A percentile compares a stretch with the other conserved stretches of the same genome.
Evolutionary conservation across 1,284 basidiomycete genomes (phyloP).

Genomic region (Somion occarium): DNA sequence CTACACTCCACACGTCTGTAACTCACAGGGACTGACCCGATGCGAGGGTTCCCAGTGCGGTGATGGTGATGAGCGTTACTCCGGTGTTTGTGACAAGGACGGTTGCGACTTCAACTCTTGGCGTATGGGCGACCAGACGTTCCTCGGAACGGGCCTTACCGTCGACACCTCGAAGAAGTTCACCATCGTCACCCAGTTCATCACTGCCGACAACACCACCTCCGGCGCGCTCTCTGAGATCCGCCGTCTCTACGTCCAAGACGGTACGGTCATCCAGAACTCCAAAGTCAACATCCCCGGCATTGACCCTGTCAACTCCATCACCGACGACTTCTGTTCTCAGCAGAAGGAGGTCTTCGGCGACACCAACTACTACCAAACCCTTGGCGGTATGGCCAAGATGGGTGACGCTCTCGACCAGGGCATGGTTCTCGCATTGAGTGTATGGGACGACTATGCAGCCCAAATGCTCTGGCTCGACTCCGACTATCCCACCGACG

Average conservation of each 20-base stretch:
- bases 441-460: slow-evolving; percentile 41
- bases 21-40: slow-evolving; percentile 32
- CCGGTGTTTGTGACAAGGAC: slow-evolving; percentile 42
- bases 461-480: slow-evolving; percentile 39
- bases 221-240: slow-evolving; percentile 45
- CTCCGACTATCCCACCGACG: slow-evolving; percentile 30
- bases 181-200: slow-evolving; percentile 54
- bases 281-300: slow-evolving; percentile 40
- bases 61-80: slow-evolving; percentile 29
- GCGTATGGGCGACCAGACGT: slow-evolving; percentile 45
- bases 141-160: slow-evolving; percentile 42
- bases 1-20: slow-evolving; percentile 48
- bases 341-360: slow-evolving; percentile 33
- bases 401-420: slow-evolving; percentile 40
- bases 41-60: slow-evolving; percentile 32
- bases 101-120: slow-evolving; percentile 57
- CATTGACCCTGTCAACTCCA: slow-evolving; percentile 30
- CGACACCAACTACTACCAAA: slow-evolving; percentile 41
- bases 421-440: slow-evolving; percentile 52
- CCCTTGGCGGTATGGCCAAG: slow-evolving; percentile 37
- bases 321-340: slow-evolving; percentile 33
- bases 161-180: slow-evolving; percentile 41
- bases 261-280: slow-evolving; percentile 46
- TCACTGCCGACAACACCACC: slow-evolving; percentile 40
- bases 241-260: slow-evolving; percentile 49